Base-by-base conservation (phyloP, 495 filamentous ascomycete species). In the Neurospora sp. region DNA sequence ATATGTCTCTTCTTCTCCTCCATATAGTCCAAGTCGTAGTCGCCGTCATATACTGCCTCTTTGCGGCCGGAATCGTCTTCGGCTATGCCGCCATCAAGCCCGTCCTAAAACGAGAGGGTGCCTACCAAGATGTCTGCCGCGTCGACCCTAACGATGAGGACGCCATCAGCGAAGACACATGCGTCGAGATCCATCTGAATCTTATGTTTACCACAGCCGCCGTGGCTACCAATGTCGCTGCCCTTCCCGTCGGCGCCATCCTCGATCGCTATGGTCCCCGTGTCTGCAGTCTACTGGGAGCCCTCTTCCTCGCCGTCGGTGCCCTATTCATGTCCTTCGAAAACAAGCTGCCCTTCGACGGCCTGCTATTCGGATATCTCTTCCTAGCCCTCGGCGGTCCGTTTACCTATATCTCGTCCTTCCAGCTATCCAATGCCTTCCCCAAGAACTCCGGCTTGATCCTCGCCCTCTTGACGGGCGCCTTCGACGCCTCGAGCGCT, bases 141-240 rank as follows among this genome's bases (percentile, higher is more conserved):
- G 75, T 40, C 16, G 75, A 71, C 40, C 40, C n/a, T 7, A 27
- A 70, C 37, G 81, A 89, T 1, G 72, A 75, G 37, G 71, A 38
- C 38, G 87, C 92, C 75, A 74, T 91, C 38, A 84, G 90, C 44
- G 80, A 86, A 7, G 83, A 87, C 70, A 89, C 89, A 0, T 85
- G 86, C 71, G 87, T 94, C 22, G 94, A 97, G 79, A 89, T 97
- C 68, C 87, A 90, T 68, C 85, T 97, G 68, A 97, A 97, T 79
- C 81, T 97, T 72, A 97, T 97, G 94, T 97, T 97, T 84, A 97
- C 94, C 40, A 86, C 92, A 42, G 94, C 93, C n/a, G 94, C 93
- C 16, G 94, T 97, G 20, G 90, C 87, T 5, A 97, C 94, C 42
- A 88, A 87, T 69, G 90, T 95, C 20, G 90, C 88, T 20, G 94